Evolutionary conservation across 441 rosid genomes (phyloP).

Genomic region (Rhodomyrtus psidioides): DNA sequence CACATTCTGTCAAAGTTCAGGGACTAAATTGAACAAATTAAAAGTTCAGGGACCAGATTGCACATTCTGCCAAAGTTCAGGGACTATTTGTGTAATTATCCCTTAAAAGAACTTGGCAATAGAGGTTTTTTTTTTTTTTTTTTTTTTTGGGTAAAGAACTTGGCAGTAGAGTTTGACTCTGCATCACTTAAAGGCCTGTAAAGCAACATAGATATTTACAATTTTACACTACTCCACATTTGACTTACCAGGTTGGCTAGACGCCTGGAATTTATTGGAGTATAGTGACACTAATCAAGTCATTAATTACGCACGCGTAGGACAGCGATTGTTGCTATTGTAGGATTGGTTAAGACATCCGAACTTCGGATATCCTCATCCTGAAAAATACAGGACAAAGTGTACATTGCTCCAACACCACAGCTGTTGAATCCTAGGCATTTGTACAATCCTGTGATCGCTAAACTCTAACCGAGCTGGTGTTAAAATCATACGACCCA

Average conservation of each 20-base stretch:
- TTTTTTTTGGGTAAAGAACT: too few species aligned
- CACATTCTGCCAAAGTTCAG: too few species aligned
- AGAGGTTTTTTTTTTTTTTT: too few species aligned
- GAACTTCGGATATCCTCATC: background rate
- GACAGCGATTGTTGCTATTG: background rate
- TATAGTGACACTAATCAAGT: background rate
- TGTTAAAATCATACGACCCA: background rate
- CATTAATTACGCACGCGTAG: background rate
- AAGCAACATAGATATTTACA: background rate
- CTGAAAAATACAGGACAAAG: background rate
- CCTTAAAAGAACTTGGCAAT: too few species aligned
- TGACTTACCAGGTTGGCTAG: background rate
- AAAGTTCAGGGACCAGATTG: too few species aligned
- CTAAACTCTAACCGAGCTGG: background rate
- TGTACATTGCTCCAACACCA: background rate
- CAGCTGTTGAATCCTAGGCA: background rate
- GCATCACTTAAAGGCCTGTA: background rate
- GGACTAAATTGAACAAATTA: too few species aligned
- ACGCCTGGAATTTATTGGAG: background rate
- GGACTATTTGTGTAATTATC: too few species aligned
- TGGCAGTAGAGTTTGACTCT: background rate
- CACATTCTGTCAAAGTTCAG: too few species aligned
- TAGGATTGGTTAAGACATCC: background rate
- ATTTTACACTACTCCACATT: background rate
- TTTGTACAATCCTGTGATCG: background rate